phyloP scores from a whole-genome alignment of 1,284 basidiomycete genomes.

The Apiotrichum sp. region DNA sequence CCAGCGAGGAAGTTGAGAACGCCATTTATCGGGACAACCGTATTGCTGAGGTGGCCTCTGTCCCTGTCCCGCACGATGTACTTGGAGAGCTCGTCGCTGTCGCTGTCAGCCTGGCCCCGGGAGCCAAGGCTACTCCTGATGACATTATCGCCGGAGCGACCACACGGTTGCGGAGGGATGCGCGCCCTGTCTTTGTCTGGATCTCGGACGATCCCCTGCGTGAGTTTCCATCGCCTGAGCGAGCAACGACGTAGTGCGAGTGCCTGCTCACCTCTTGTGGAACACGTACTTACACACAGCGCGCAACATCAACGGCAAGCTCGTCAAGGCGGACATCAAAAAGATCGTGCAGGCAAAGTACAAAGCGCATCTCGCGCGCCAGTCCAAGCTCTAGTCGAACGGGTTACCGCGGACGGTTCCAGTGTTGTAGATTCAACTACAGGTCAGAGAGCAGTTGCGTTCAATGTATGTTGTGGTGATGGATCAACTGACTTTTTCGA shows the following conservation, averaged over 20 bases:
- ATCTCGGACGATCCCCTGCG: background rate
- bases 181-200: constrained; percentile 1
- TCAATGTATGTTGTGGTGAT: no score
- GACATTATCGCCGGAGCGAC: constrained; percentile 9
- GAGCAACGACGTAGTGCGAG: no score
- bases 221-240: no score
- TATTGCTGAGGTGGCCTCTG: constrained; percentile 32
- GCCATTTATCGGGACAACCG: constrained; percentile 31
- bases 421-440: no score
- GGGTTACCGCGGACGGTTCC: no score
- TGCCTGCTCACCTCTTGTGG: no score
- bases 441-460: no score
- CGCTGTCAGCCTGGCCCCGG: constrained; percentile 25
- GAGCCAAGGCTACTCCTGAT: constrained; percentile 5
- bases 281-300: background rate
- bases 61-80: constrained; percentile 30
- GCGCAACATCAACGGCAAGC: constrained; percentile 3
- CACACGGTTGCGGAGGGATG: background rate
- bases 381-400: constrained; percentile 12
- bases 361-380: background rate
- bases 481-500: no score
- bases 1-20: constrained; percentile 37
- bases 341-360: background rate
- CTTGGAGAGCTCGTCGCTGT: constrained; percentile 39
- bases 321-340: constrained; percentile 8